phyloP scores from a whole-genome alignment of 805 yeast species.

The Nadsonia fulvescens region DNA sequence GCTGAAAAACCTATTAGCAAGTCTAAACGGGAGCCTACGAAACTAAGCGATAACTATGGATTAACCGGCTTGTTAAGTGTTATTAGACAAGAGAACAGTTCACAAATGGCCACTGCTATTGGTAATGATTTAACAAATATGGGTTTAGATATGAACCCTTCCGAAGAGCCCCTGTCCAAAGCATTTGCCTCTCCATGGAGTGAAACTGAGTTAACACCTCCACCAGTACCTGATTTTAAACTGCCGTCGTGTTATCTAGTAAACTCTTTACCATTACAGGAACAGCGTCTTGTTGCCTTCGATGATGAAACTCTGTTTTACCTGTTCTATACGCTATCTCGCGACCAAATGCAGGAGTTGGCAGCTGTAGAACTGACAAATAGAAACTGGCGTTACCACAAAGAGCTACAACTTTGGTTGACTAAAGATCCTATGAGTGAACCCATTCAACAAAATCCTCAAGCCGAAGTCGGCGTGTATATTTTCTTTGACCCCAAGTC shows the following conservation, averaged over 20 bases:
- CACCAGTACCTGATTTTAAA: conserved; percentile 65
- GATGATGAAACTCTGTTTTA: conserved; percentile 87
- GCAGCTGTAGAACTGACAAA: conserved; percentile 81
- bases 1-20: too few species aligned
- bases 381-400: conserved; percentile 94
- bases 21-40: conserved; percentile 2
- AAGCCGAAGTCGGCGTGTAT: conserved; percentile 83
- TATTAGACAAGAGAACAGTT: conserved; percentile 42
- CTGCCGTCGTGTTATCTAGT: conserved; percentile 41
- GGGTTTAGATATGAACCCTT: conserved; percentile 40
- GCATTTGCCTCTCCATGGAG: conserved; percentile 88
- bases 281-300: conserved; percentile 29
- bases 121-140: conserved; percentile 57
- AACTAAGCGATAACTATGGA: conserved; percentile 49
- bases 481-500: conserved; percentile 87
- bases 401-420: conserved; percentile 88
- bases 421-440: conserved; percentile 85
- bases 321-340: conserved; percentile 83
- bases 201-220: conserved; percentile 77
- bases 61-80: conserved; percentile 43
- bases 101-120: conserved; percentile 45
- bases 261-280: conserved; percentile 25
- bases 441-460: conserved; percentile 64
- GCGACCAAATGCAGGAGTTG: conserved; percentile 81
- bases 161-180: conserved; percentile 30